Percentiles rank a stretch among this genome's conserved stretches.
These are phyloP conservation scores for Boechera stricta DNA, from an alignment of 345 rosid species.

Conservation along the genomic window DNA sequence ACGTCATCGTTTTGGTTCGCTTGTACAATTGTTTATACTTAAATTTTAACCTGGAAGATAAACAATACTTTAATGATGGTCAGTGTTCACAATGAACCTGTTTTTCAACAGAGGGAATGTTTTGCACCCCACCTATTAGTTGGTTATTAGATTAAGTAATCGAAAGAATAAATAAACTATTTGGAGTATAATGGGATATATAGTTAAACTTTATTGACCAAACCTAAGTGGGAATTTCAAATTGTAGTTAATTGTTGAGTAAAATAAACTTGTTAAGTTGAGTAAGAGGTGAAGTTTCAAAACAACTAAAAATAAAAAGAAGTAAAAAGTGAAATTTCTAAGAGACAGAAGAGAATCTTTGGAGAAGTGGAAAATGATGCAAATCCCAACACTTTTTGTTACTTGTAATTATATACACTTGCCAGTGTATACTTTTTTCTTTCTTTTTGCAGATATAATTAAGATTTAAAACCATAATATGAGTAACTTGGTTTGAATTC, in stretches of 20 bases:
- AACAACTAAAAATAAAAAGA: neutral
- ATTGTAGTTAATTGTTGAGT: neutral
- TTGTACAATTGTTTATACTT: neutral
- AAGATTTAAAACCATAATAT: too few relatives aligned
- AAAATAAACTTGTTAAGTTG: too few relatives aligned
- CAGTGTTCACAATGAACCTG: neutral
- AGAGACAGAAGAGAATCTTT: conserved; percentile 36
- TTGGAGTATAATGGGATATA: neutral
- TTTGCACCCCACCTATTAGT: conserved; percentile 6
- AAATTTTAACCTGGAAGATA: neutral
- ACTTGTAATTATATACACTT: conserved; percentile 5
- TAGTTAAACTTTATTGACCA: conserved; percentile 4
- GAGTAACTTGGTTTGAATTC: too few relatives aligned
- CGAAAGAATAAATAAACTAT: neutral
- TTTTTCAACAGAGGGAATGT: conserved; percentile 33
- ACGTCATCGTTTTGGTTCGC: conserved; percentile 33
- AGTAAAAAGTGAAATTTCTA: conserved; percentile 20
- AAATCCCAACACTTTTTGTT: conserved; percentile 48
- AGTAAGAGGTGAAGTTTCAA: neutral
- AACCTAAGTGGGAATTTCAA: neutral
- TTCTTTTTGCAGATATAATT: neutral
- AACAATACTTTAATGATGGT: neutral
- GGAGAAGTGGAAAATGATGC: conserved; percentile 47
- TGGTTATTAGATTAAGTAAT: neutral
- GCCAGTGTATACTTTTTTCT: neutral